These are phyloP conservation scores for Trametes punicea DNA, from an alignment of 768 basidiomycete genomes.

Conservation along the genomic window DNA sequence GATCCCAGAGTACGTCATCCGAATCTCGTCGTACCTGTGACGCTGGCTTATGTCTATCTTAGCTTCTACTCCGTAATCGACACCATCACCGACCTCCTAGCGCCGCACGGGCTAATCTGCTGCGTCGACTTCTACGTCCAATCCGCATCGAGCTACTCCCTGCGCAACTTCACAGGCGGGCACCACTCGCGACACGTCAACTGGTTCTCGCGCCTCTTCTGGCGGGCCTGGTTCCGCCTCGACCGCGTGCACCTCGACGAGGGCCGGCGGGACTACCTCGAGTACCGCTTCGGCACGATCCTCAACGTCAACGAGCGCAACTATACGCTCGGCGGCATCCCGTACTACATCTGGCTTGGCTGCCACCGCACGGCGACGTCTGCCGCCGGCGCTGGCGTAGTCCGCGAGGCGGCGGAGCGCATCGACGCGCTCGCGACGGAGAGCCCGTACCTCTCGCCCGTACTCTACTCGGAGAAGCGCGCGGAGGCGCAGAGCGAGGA, in stretches of 20 bases:
- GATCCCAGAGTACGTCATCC: conserved; percentile 33
- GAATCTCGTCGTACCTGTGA: conserved; percentile 1
- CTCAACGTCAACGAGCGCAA: conserved; percentile 75
- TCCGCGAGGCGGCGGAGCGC: conserved; percentile 56
- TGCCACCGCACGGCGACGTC: conserved; percentile 61
- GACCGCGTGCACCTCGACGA: conserved; percentile 46
- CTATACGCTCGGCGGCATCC: conserved; percentile 49
- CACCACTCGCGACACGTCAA: conserved; percentile 20
- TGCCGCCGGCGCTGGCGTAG: conserved; percentile 52
- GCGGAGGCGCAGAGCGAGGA: conserved; percentile 40
- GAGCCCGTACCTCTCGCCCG: conserved; percentile 33
- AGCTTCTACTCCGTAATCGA: conserved; percentile 66
- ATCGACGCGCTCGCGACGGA: conserved; percentile 19
- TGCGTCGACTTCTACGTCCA: conserved; percentile 22
- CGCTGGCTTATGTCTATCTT: conserved; percentile 41
- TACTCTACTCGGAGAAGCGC: conserved; percentile 35
- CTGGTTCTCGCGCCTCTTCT: conserved; percentile 23
- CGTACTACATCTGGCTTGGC: conserved; percentile 76
- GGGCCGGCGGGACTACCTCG: conserved; percentile 65
- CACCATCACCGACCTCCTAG: conserved; percentile 61
- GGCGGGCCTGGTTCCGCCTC: conserved; percentile 22
- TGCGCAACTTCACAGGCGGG: conserved; percentile 19
- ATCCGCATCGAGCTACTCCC: conserved; percentile 17
- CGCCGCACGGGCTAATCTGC: conserved; percentile 37
- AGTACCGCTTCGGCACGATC: conserved; percentile 74